Percentiles rank a stretch among this genome's conserved stretches.
phyloP scores from a whole-genome alignment of 345 rosid species.

The Murraya paniculata region DNA sequence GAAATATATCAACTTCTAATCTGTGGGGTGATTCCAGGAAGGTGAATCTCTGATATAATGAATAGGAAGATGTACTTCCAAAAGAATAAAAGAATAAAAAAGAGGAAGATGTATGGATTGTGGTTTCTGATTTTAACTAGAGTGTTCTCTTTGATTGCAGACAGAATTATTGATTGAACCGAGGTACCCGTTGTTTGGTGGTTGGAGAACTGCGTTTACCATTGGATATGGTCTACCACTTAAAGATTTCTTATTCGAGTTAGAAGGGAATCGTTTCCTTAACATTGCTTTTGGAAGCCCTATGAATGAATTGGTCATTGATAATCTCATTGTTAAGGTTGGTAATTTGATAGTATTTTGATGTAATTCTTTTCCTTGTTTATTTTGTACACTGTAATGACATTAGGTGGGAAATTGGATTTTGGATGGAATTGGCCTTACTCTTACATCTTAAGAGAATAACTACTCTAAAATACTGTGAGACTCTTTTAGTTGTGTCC shows the following conservation, averaged over 20 bases:
- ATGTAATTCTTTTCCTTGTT: neutral
- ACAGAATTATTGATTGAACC: constrained; percentile 86
- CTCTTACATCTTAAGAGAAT: neutral
- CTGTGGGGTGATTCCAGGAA: constrained; percentile 75
- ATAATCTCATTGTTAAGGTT: constrained; percentile 79
- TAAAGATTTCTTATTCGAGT: constrained; percentile 68
- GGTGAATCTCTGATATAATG: constrained; percentile 38
- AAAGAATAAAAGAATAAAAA: too few relatives aligned
- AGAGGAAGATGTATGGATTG: neutral
- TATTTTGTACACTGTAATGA: neutral
- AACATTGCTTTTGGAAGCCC: constrained; percentile 77
- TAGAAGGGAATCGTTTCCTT: constrained; percentile 73
- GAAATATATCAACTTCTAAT: constrained; percentile 97
- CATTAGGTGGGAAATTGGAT: neutral
- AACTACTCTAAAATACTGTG: neutral
- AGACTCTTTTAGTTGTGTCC: neutral
- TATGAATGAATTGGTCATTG: constrained; percentile 64
- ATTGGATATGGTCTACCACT: constrained; percentile 95
- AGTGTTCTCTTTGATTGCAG: constrained; percentile 45
- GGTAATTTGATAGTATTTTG: constrained; percentile 17
- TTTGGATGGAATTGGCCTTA: neutral
- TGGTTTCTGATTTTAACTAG: constrained; percentile 25
- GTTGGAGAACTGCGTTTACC: constrained; percentile 94
- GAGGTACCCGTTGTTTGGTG: constrained; percentile 93
- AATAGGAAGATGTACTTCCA: neutral